Percentiles rank a stretch among this genome's conserved stretches.
Evolutionary conservation across 805 yeast species (phyloP).

Genomic region (Candida verbasci): DNA sequence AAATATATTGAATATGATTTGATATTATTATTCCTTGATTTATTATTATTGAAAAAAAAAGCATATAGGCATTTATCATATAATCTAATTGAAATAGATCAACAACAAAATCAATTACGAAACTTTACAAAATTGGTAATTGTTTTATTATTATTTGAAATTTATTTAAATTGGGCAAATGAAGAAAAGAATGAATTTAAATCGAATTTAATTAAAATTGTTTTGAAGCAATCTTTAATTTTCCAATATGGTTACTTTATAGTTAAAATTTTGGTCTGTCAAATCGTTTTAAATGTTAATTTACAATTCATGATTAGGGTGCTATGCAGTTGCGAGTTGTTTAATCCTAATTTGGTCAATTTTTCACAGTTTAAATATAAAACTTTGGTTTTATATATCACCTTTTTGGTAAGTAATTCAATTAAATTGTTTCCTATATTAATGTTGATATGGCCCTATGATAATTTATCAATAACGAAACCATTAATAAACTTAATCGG

Average conservation of each 20-base stretch:
- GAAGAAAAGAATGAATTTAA: slow-evolving; percentile 58
- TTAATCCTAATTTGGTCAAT: slow-evolving; percentile 14
- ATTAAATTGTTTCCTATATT: slow-evolving; percentile 84
- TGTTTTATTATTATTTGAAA: slow-evolving; percentile 74
- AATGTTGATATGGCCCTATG: slow-evolving; percentile 97
- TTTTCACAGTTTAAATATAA: slow-evolving; percentile 29
- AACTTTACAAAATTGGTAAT: slow-evolving; percentile 44
- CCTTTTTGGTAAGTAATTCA: slow-evolving; percentile 71
- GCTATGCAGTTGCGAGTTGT: slow-evolving; percentile 15
- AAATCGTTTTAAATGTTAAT: slow-evolving; percentile 34
- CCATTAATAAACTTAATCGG: slow-evolving; percentile 58
- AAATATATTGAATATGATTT: slow-evolving; percentile 88
- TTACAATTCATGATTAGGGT: slow-evolving; percentile 23
- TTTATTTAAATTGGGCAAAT: slow-evolving; percentile 87
- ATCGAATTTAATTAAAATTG: slow-evolving; percentile 16
- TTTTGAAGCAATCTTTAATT: slow-evolving; percentile 32
- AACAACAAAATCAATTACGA: neutral
- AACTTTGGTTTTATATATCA: slow-evolving; percentile 52
- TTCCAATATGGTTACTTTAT: slow-evolving; percentile 57
- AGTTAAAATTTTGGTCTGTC: slow-evolving; percentile 46
- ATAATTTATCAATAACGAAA: slow-evolving; percentile 59
- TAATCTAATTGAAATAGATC: slow-evolving; percentile 46
- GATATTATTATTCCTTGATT: slow-evolving; percentile 78
- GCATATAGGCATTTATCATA: slow-evolving; percentile 85
- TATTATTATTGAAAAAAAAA: slow-evolving; percentile 77